phyloP scores from a whole-genome alignment of 225 moss, liverwort and hornwort species.

The Pseudisothecium myosuroides region DNA sequence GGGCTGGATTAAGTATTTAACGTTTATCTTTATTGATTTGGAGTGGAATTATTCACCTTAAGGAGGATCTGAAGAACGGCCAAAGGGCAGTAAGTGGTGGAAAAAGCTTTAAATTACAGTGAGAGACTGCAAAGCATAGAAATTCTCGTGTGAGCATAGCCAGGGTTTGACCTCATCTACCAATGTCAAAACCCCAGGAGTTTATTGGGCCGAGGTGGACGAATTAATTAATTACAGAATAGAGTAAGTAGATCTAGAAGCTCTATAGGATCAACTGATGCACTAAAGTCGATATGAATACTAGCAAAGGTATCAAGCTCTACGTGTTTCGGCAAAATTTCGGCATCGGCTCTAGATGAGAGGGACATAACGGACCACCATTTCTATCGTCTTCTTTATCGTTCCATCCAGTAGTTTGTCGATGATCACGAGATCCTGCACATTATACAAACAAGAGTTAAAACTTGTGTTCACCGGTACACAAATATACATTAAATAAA shows the following conservation, averaged over 20 bases:
- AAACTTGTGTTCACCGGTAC: background rate
- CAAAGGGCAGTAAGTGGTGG: background rate
- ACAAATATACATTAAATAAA: background rate
- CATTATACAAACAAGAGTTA: background rate
- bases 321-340: slow-evolving; percentile 13
- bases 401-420: slow-evolving; percentile 77
- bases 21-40: background rate
- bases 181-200: background rate
- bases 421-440: slow-evolving; percentile 73
- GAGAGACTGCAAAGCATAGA: background rate
- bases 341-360: slow-evolving; percentile 29
- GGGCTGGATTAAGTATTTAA: background rate
- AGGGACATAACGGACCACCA: slow-evolving; percentile 88
- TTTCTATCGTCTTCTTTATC: slow-evolving; percentile 48
- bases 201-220: slow-evolving; percentile 9
- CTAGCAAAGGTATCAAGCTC: background rate
- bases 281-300: slow-evolving; percentile 17
- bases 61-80: background rate
- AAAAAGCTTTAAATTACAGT: background rate
- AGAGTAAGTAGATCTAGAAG: background rate
- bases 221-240: slow-evolving; percentile 28
- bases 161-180: background rate
- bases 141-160: background rate
- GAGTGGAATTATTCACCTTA: background rate
- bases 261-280: slow-evolving; percentile 22